Evolutionary conservation across 371 early-diverging fungal genomes (phyloP).

Genomic region (Mortierella sp.): DNA sequence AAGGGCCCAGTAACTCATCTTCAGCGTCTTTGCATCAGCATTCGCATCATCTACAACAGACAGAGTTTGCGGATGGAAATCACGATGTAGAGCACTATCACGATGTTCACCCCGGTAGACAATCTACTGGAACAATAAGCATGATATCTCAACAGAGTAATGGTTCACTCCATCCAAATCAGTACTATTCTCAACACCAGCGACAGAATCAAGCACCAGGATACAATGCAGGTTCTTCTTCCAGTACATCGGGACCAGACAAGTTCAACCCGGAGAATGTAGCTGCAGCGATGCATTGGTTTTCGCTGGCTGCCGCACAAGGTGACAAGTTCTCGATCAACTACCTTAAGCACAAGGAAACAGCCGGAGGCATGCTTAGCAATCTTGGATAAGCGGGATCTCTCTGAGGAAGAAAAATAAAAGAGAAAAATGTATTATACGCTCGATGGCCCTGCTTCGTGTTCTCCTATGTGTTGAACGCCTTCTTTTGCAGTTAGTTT

Average conservation of each 20-base stretch:
- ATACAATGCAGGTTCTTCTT: constrained; percentile 6
- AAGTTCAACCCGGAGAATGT: constrained; percentile 59
- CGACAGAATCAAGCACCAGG: constrained; percentile 10
- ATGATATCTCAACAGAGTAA: constrained; percentile 1
- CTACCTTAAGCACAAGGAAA: constrained; percentile 56
- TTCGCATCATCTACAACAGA: constrained; percentile 12
- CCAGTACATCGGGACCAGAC: constrained; percentile 24
- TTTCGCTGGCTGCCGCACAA: constrained; percentile 55
- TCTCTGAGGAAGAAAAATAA: too few species aligned
- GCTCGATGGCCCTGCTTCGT: too few species aligned
- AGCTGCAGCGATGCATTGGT: constrained; percentile 60
- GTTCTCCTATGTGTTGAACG: not conserved
- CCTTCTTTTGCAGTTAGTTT: constrained; percentile 3
- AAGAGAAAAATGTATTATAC: too few species aligned
- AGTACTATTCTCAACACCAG: constrained; percentile 5
- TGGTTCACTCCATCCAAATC: not conserved
- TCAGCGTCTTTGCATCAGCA: constrained; percentile 20
- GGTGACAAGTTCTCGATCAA: constrained; percentile 58
- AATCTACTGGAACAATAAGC: not conserved
- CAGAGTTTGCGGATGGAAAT: constrained; percentile 45
- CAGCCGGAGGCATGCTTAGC: constrained; percentile 39
- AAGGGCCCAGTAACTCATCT: constrained; percentile 20
- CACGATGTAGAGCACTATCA: constrained; percentile 32
- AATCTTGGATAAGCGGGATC: constrained; percentile 4
- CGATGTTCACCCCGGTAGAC: constrained; percentile 25